A percentile compares a stretch with the other conserved stretches of the same genome.
These are phyloP conservation scores for Micractinium sp. DNA, from an alignment of 139 green algal species.

Conservation along the genomic window DNA sequence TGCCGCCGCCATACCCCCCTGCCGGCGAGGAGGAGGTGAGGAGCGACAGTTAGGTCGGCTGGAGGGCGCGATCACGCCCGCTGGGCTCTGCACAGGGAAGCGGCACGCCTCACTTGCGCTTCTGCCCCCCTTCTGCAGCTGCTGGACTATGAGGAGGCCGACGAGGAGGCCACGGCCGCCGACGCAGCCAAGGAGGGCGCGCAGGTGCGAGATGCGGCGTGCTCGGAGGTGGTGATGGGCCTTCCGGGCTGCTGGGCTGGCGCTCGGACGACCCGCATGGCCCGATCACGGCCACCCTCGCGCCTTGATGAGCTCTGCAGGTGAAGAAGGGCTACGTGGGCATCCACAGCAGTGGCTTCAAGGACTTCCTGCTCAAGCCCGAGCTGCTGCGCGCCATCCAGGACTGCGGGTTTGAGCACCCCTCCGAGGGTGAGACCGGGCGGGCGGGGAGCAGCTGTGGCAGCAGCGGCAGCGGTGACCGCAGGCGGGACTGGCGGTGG, in stretches of 20 bases:
- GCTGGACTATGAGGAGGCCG: conserved; percentile 46
- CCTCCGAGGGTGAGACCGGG: conserved; percentile 90
- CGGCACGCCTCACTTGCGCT: neutral
- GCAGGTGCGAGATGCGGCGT: conserved; percentile 34
- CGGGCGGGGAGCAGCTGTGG: neutral
- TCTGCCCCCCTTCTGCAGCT: neutral
- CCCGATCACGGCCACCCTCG: neutral
- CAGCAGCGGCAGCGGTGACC: neutral
- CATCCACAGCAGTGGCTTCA: conserved; percentile 97
- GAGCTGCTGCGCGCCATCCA: conserved; percentile 95
- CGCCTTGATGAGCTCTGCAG: neutral
- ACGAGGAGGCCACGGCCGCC: conserved; percentile 77
- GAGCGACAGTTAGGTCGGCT: neutral
- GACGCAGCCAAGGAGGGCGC: conserved; percentile 61
- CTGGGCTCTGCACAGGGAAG: neutral
- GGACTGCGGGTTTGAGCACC: conserved; percentile 99
- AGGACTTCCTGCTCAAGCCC: conserved; percentile 97
- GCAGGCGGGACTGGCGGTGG: neutral
- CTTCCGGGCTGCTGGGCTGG: neutral
- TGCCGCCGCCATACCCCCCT: conserved; percentile 25
- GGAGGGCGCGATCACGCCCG: neutral
- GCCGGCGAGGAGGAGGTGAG: conserved; percentile 33
- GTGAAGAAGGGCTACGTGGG: conserved; percentile 96
- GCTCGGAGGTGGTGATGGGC: neutral
- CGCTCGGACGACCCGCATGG: neutral